These are phyloP conservation scores for Neurospora cerealis DNA, from an alignment of 495 filamentous ascomycete species.

Conservation along the genomic window DNA sequence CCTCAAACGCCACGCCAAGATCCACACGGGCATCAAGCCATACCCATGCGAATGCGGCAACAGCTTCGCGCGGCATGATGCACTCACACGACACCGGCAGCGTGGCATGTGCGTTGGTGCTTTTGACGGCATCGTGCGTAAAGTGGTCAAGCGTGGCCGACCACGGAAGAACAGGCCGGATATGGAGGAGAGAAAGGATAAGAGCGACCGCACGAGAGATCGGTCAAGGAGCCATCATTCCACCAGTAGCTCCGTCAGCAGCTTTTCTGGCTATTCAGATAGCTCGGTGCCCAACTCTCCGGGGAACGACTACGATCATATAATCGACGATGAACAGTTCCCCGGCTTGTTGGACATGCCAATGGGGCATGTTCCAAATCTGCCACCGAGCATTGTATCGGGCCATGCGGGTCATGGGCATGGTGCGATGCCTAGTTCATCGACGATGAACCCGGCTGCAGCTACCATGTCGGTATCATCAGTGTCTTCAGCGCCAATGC, in stretches of 20 bases:
- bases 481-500: constrained; percentile 32
- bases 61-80: constrained; percentile 87
- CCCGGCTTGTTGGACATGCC: constrained; percentile 33
- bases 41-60: constrained; percentile 86
- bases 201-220: constrained; percentile 42
- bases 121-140: constrained; percentile 70
- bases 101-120: constrained; percentile 91
- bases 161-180: constrained; percentile 38
- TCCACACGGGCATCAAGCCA: constrained; percentile 87
- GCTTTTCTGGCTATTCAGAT: constrained; percentile 40
- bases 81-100: constrained; percentile 86
- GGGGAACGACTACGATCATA: constrained; percentile 24
- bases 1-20: constrained; percentile 92
- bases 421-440: constrained; percentile 8
- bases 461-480: constrained; percentile 6
- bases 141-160: constrained; percentile 40
- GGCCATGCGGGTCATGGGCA: background rate
- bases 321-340: constrained; percentile 36
- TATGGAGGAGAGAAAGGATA: constrained; percentile 56
- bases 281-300: constrained; percentile 37
- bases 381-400: background rate
- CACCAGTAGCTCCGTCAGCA: constrained; percentile 28
- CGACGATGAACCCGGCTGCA: constrained; percentile 30
- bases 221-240: constrained; percentile 38
- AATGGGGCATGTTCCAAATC: constrained; percentile 16